These are phyloP conservation scores for Phaeophleospora eucalypticola DNA, from an alignment of 2,329 filamentous ascomycete species.

Conservation along the genomic window DNA sequence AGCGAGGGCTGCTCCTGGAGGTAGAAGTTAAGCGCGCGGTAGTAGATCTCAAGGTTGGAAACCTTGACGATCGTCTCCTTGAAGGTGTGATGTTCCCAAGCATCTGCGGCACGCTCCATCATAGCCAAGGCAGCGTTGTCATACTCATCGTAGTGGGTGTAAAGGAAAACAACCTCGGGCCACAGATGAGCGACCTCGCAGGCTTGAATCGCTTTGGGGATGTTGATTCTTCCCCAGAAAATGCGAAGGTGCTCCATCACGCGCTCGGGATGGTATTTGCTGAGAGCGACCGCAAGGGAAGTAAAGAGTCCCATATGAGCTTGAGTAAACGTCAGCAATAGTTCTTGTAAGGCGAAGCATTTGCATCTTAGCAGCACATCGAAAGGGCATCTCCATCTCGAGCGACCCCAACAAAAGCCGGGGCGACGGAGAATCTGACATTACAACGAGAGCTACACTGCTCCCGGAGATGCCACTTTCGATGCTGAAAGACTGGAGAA, in stretches of 20 bases:
- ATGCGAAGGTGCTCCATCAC: slow-evolving; percentile 98
- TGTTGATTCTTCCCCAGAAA: slow-evolving; percentile 96
- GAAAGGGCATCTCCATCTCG: too few species aligned
- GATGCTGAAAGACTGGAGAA: too few species aligned
- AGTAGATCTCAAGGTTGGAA: slow-evolving; percentile 97
- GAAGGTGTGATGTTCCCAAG: slow-evolving; percentile 99
- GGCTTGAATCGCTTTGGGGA: slow-evolving; percentile 91
- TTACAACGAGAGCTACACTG: too few species aligned
- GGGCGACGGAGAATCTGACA: too few species aligned
- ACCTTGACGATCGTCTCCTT: slow-evolving; percentile 99
- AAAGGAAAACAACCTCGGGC: slow-evolving; percentile 97
- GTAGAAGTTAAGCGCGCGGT: slow-evolving; percentile 94
- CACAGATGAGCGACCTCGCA: slow-evolving; percentile 93
- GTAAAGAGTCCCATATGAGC: slow-evolving; percentile 79
- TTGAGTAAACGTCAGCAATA: too few species aligned
- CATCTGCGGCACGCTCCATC: slow-evolving; percentile 95
- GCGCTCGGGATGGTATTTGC: slow-evolving; percentile 90
- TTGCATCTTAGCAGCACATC: too few species aligned
- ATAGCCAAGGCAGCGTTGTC: slow-evolving; percentile 96
- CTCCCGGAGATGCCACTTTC: too few species aligned
- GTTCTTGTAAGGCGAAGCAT: too few species aligned
- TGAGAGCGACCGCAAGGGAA: slow-evolving; percentile 81
- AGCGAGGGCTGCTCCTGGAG: slow-evolving; percentile 94
- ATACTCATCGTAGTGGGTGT: slow-evolving; percentile 97
- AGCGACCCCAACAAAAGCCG: too few species aligned